These are phyloP conservation scores for Sextonia rubra DNA, from an alignment of 164 flowering plant genomes.

Conservation along the genomic window DNA sequence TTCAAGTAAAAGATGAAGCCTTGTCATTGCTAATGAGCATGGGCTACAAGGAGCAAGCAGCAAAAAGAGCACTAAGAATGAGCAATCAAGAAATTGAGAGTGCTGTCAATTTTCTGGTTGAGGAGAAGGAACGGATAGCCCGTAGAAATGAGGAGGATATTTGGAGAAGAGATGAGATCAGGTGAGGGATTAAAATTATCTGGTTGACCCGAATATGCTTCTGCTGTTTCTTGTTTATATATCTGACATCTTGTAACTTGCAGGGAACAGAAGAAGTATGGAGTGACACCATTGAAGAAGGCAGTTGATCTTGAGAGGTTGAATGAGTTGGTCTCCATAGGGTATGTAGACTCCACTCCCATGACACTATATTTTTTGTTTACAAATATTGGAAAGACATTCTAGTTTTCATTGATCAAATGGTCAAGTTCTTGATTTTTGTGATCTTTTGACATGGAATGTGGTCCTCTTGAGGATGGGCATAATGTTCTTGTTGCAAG, in stretches of 20 bases:
- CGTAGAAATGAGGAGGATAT: slow-evolving; percentile 48
- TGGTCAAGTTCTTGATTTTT: background rate
- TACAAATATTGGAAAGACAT: background rate
- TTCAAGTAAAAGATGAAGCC: slow-evolving; percentile 81
- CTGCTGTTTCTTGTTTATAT: background rate
- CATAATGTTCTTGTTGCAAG: background rate
- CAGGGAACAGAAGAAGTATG: slow-evolving; percentile 89
- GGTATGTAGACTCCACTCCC: slow-evolving; percentile 36
- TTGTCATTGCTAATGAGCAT: slow-evolving; percentile 69
- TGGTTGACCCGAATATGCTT: background rate
- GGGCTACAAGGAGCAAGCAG: slow-evolving; percentile 71
- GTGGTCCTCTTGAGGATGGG: background rate
- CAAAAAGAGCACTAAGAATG: slow-evolving; percentile 78
- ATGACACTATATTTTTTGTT: background rate
- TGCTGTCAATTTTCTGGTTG: slow-evolving; percentile 67
- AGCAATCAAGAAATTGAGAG: slow-evolving; percentile 56
- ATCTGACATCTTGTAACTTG: slow-evolving; percentile 1
- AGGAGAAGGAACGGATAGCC: slow-evolving; percentile 50
- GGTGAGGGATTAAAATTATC: slow-evolving; percentile 13
- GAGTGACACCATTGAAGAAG: slow-evolving; percentile 67
- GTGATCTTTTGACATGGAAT: background rate
- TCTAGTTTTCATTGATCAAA: background rate
- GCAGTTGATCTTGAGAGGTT: slow-evolving; percentile 69
- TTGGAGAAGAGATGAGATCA: slow-evolving; percentile 49
- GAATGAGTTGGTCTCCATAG: slow-evolving; percentile 52